A percentile compares a stretch with the other conserved stretches of the same genome.
These are phyloP conservation scores for Meyerozyma carpophila DNA, from an alignment of 1,139 yeast genomes.

Conservation along the genomic window DNA sequence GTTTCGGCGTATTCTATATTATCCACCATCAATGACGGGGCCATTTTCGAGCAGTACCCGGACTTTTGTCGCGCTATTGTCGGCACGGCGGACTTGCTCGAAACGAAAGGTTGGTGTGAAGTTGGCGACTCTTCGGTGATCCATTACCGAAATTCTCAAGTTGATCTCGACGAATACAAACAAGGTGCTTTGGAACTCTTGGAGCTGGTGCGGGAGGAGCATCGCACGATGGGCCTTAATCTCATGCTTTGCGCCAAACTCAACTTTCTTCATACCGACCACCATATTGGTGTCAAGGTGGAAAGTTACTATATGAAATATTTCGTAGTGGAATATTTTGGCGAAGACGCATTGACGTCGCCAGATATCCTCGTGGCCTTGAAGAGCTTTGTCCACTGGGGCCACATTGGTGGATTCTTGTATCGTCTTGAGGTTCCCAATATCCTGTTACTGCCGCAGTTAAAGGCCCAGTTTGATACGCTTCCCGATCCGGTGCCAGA, in stretches of 20 bases:
- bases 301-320: conserved; percentile 43
- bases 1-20: conserved; percentile 42
- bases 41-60: conserved; percentile 27
- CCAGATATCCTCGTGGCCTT: conserved; percentile 44
- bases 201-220: conserved; percentile 18
- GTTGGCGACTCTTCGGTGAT: conserved; percentile 42
- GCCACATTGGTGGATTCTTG: conserved; percentile 45
- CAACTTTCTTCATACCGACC: conserved; percentile 54
- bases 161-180: conserved; percentile 22
- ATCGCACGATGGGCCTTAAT: conserved; percentile 38
- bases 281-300: conserved; percentile 46
- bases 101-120: conserved; percentile 46
- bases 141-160: conserved; percentile 27
- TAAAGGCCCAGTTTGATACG: conserved; percentile 23
- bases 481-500: conserved; percentile 43
- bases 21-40: conserved; percentile 29
- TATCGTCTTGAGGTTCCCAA: conserved; percentile 40
- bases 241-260: conserved; percentile 44
- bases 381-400: conserved; percentile 55
- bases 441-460: conserved; percentile 25
- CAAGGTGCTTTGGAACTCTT: conserved; percentile 28
- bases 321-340: conserved; percentile 36
- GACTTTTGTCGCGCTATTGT: conserved; percentile 46
- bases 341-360: conserved; percentile 34
- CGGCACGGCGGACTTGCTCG: conserved; percentile 47